Base-by-base conservation (phyloP, 2,329 filamentous ascomycete species). In the Cladosporium sp. region DNA sequence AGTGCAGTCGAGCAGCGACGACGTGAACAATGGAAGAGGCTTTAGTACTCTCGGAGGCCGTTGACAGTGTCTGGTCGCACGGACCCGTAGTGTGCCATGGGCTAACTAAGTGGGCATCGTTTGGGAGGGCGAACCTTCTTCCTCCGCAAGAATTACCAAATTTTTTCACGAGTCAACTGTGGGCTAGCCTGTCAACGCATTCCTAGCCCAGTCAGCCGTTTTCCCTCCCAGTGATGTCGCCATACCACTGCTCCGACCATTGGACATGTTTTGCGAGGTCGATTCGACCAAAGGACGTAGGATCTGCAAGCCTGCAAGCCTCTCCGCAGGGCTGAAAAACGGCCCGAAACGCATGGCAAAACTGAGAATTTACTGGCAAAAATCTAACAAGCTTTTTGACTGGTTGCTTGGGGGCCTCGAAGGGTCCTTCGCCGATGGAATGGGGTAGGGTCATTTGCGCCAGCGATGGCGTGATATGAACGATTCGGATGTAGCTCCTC, bases 51-150 rank as follows among this genome's bases (percentile, higher is more conserved):
- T 24, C 34, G 41, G 36, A 36, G 26, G 41, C 51, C 51, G 51
- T 54, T 47, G 51, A 32, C 36, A 41, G 61, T 62, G 59, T 64
- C 51, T 57, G 24, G 52, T 55, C 52, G 52, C 52, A 55, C 61
- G 61, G 61, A 18, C 61, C 34, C 34, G 21, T 41, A 36, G 54
- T 36, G 59, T 64, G 61, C 51, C 51, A 64, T 64, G 51, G 61
- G 61, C 32, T 30, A 55, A 55, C 18, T 54, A 28, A 30, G 52
- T 55, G 52, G 52, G 52, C 52, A 55, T 32, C 52, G 28, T 55
- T 32, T 34, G 34, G 28, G 52, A 32, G 28, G 52, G 49, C 24
- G 49, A 34, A 21, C 34, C 34, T 41, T 58, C 24, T 58, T 34
- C 30, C 55, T 59, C 57, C 57, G 41, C 57, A 44, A 41, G 26